Evolutionary conservation across 228 moss, liverwort and hornwort species (phyloP), one percentile per base, ranked within the genome.

Genomic region (Sphagnum magellanicum): DNA sequence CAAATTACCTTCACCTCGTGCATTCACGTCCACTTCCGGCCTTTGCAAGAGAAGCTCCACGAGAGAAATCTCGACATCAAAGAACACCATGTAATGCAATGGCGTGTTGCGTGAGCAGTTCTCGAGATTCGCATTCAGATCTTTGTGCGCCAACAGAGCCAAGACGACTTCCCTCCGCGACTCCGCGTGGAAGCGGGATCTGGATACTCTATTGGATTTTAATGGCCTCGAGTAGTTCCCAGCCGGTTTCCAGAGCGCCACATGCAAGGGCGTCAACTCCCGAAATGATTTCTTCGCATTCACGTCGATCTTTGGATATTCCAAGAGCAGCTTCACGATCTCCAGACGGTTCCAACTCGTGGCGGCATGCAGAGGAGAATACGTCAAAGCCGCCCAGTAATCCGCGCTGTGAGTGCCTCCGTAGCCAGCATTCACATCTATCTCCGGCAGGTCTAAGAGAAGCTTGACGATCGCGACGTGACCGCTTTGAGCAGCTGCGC

Each of bases 1-100:
- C 63, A 63, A 48, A 2, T 47, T 48, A 6, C 63, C 47, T 47
- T 63, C 63, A 10, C 63, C 63, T 16, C 15, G 10, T 47, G 63
- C 63, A 63, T 63, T 63, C 5, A 63, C 63, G 46, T 63, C 48
- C 63, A 63, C 63, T 63, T 63, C 63, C n/a, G 63, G n/a, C 16
- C 63, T 16, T 10, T 6, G 47, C 17, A 63, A 47, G 17, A 63
- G 6, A 32, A 48, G 63, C n/a, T 63, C 63, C 47, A 63, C 5
- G 1, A 48, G 63, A 6, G 17, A 16, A 14, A 63, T 32, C 63
- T 63, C 63, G n/a, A 11, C 16, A 47, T 63, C 63, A 47, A 63
- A 63, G 63, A 63, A 63, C 17, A 63, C 17, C 48, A 47, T 63
- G 63, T 63, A 63, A 63, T 63, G 63, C 6, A 63, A 47, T 47